Evolutionary conservation across 495 filamentous ascomycete genomes (phyloP).

Genomic region (Apiosordaria backusii): DNA sequence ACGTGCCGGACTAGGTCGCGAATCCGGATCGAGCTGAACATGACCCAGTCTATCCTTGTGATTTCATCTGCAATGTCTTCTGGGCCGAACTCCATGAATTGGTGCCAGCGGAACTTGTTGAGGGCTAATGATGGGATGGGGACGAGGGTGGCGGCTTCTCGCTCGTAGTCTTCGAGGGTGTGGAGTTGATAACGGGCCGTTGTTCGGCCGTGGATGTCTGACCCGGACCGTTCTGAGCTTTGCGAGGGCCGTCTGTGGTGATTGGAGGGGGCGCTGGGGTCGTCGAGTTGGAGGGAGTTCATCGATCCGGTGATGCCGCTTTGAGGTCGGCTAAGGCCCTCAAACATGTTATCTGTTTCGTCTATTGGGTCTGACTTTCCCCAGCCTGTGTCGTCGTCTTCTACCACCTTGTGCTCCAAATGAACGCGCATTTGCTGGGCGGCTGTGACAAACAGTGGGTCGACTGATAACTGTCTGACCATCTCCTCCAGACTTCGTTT

Average conservation of each 20-base stretch:
- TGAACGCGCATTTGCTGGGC: conserved; percentile 74
- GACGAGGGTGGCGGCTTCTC: conserved; percentile 63
- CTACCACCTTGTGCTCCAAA: conserved; percentile 58
- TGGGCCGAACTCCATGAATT: conserved; percentile 74
- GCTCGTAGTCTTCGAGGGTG: conserved; percentile 68
- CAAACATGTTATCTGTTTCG: conserved; percentile 38
- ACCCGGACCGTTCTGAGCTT: conserved; percentile 41
- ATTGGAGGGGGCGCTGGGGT: conserved; percentile 24
- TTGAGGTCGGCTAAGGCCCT: conserved; percentile 19
- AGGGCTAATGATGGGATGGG: conserved; percentile 58
- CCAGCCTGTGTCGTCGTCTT: conserved; percentile 83
- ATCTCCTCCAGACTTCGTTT: conserved; percentile 67
- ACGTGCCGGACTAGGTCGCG: conserved; percentile 91
- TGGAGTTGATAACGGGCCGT: conserved; percentile 50
- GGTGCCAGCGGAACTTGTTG: conserved; percentile 76
- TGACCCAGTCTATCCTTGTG: conserved; percentile 93
- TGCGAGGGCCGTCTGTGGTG: conserved; percentile 46
- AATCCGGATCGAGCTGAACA: conserved; percentile 94
- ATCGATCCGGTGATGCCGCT: conserved; percentile 41
- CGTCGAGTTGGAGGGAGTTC: conserved; percentile 44
- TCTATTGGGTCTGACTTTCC: conserved; percentile 60
- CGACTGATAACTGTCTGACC: conserved; percentile 61
- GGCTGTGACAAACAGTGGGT: conserved; percentile 73
- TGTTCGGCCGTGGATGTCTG: conserved; percentile 26
- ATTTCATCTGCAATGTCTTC: conserved; percentile 86